Percentiles rank a stretch among this genome's conserved stretches.
Evolutionary conservation across 352 stramenopile genomes (phyloP).

Genomic region (Globisporangium perplexum): DNA sequence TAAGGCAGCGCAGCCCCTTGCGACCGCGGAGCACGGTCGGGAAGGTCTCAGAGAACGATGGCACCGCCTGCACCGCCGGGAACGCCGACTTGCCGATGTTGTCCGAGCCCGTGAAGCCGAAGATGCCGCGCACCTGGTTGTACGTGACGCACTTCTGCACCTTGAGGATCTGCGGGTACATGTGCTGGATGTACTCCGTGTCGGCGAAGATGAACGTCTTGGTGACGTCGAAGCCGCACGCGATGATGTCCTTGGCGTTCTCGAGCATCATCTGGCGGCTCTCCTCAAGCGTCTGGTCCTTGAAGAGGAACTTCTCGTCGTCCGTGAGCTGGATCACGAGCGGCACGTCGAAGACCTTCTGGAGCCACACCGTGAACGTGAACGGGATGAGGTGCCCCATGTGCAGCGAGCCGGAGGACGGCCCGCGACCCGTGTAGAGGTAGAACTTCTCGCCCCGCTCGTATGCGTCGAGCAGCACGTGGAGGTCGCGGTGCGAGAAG

Average conservation of each 20-base stretch:
- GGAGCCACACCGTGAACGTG: constrained; percentile 98
- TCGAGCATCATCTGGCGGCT: constrained; percentile 94
- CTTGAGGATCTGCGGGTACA: constrained; percentile 99
- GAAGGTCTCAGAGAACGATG: constrained; percentile 98
- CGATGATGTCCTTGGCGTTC: constrained; percentile 99
- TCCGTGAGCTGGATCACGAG: constrained; percentile 99
- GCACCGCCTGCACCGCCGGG: constrained; percentile 96
- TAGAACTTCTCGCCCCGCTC: constrained; percentile 98
- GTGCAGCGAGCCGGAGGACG: constrained; percentile 96
- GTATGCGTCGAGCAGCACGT: constrained; percentile 93
- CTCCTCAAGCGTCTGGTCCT: constrained; percentile 91
- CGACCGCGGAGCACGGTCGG: constrained; percentile 81
- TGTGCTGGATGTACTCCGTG: constrained; percentile 98
- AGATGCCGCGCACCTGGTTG: constrained; percentile 97
- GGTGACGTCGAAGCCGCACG: constrained; percentile 94
- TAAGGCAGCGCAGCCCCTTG: constrained; percentile 95
- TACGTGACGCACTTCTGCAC: constrained; percentile 99
- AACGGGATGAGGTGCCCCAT: constrained; percentile 99
- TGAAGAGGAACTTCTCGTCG: constrained; percentile 99
- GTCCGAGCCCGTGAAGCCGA: constrained; percentile 97
- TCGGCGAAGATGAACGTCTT: constrained; percentile 99
- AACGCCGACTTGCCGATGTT: constrained; percentile 99
- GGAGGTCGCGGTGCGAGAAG: constrained; percentile 99
- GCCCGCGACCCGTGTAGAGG: constrained; percentile 98
- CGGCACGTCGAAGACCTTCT: constrained; percentile 98